These are phyloP conservation scores for Colletotrichum lindemuthianum DNA, from an alignment of 2,329 filamentous ascomycete genomes.

Conservation along the genomic window DNA sequence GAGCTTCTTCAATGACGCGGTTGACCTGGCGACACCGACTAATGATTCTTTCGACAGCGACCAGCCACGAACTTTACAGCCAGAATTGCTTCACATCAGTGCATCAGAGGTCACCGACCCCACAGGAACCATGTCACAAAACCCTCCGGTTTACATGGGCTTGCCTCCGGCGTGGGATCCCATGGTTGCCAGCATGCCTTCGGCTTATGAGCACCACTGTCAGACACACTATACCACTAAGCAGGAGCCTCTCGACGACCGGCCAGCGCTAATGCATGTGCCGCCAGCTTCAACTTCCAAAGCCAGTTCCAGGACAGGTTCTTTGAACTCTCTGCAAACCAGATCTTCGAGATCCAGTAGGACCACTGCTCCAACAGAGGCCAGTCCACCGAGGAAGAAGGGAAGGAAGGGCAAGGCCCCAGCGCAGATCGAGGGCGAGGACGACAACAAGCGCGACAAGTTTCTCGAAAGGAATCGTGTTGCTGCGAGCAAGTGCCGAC, in stretches of 20 bases:
- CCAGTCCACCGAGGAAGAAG: slow-evolving; percentile 40
- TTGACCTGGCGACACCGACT: slow-evolving; percentile 33
- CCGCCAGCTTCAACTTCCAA: slow-evolving; percentile 14
- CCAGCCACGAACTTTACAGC: slow-evolving; percentile 24
- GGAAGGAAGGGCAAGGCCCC: slow-evolving; percentile 40
- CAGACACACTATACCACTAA: slow-evolving; percentile 31
- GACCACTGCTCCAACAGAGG: slow-evolving; percentile 35
- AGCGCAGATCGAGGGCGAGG: slow-evolving; percentile 41
- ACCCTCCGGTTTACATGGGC: slow-evolving; percentile 26
- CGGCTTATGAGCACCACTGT: slow-evolving; percentile 13
- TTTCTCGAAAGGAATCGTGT: slow-evolving; percentile 77
- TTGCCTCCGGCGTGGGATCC: slow-evolving; percentile 25
- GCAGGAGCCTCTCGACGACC: slow-evolving; percentile 18
- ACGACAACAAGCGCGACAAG: slow-evolving; percentile 58
- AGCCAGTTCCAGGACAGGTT: slow-evolving; percentile 19
- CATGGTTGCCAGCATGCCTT: slow-evolving; percentile 9
- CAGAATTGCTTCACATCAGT: slow-evolving; percentile 13
- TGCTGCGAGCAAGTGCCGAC: slow-evolving; percentile 78
- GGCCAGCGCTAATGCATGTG: slow-evolving; percentile 12
- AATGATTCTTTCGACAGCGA: slow-evolving; percentile 34
- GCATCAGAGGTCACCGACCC: slow-evolving; percentile 11
- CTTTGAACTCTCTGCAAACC: slow-evolving; percentile 16
- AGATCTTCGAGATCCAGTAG: slow-evolving; percentile 29
- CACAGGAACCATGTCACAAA: slow-evolving; percentile 13
- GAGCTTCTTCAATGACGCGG: slow-evolving; percentile 35